These are phyloP conservation scores for Calonectria henricotiae DNA, from an alignment of 2,329 filamentous ascomycete genomes.

Conservation along the genomic window DNA sequence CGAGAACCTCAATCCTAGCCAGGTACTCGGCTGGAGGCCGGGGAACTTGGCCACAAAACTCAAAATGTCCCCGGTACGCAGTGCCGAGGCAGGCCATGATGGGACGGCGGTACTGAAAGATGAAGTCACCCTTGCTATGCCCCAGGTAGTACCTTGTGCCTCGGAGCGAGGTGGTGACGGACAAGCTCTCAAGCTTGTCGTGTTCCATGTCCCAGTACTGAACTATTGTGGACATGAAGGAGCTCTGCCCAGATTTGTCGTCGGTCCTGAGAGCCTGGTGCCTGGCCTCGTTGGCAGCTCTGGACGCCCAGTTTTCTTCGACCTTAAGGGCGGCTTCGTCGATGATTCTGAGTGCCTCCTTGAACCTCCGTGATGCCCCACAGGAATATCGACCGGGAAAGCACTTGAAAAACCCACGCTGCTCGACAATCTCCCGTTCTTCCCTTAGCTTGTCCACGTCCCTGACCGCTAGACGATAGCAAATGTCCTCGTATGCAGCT, in stretches of 20 bases:
- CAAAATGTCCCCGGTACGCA: neutral
- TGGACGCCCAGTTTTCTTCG: constrained; percentile 22
- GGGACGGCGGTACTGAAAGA: constrained; percentile 48
- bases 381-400: neutral
- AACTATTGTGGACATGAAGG: neutral
- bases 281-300: neutral
- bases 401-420: constrained; percentile 1
- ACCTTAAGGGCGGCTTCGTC: constrained; percentile 13
- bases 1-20: constrained; percentile 37
- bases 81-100: neutral
- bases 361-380: neutral
- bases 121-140: constrained; percentile 48
- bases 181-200: neutral
- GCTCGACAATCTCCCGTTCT: constrained; percentile 19
- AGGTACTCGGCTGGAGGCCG: constrained; percentile 42
- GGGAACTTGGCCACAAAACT: constrained; percentile 48
- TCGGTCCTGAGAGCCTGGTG: neutral
- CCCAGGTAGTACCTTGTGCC: constrained; percentile 49
- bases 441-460: neutral
- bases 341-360: neutral
- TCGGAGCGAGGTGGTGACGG: constrained; percentile 15
- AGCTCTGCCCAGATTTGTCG: neutral
- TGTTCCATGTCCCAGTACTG: neutral
- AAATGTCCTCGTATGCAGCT: constrained; percentile 1
- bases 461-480: neutral